phyloP scores from a whole-genome alignment of 768 basidiomycete species.

The Suillus ampliporus region DNA sequence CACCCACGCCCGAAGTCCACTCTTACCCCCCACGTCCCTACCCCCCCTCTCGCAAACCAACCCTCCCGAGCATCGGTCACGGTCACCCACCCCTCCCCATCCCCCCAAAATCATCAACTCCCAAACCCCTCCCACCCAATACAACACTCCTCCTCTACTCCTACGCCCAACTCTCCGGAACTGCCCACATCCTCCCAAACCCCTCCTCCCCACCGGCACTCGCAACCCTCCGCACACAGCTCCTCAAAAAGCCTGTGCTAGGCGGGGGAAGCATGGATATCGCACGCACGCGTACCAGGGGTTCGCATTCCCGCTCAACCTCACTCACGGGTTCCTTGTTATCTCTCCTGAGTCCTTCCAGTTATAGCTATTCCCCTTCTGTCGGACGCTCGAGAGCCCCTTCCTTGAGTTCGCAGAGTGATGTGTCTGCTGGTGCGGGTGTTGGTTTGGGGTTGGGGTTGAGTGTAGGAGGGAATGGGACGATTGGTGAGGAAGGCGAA shows the following conservation, averaged over 20 bases:
- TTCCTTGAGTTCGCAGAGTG: conserved; percentile 29
- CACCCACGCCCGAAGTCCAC: conserved; percentile 42
- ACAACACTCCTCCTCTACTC: conserved; percentile 82
- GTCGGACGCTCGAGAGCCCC: conserved; percentile 24
- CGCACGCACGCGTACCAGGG: conserved; percentile 42
- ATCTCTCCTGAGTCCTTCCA: conserved; percentile 40
- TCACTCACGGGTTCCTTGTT: conserved; percentile 58
- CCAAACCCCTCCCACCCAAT: conserved; percentile 53
- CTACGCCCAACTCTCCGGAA: conserved; percentile 81
- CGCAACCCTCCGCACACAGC: conserved; percentile 51
- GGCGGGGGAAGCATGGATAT: conserved; percentile 88
- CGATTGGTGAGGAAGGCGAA: conserved; percentile 54
- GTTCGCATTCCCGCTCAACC: conserved; percentile 47
- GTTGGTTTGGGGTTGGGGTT: conserved; percentile 38
- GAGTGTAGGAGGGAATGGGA: conserved; percentile 16
- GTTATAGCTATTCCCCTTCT: conserved; percentile 10
- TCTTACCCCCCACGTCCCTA: conserved; percentile 38
- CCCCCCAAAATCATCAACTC: conserved; percentile 20
- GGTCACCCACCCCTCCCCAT: conserved; percentile 35
- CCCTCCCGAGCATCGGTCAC: conserved; percentile 55
- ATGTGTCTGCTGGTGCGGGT: not conserved
- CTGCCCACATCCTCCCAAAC: conserved; percentile 61
- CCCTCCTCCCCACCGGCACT: conserved; percentile 50
- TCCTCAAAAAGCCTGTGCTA: conserved; percentile 50
- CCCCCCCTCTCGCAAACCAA: conserved; percentile 37